These are phyloP conservation scores for Neonectria sp. DNA, from an alignment of 2,329 filamentous ascomycete genomes.

Conservation along the genomic window DNA sequence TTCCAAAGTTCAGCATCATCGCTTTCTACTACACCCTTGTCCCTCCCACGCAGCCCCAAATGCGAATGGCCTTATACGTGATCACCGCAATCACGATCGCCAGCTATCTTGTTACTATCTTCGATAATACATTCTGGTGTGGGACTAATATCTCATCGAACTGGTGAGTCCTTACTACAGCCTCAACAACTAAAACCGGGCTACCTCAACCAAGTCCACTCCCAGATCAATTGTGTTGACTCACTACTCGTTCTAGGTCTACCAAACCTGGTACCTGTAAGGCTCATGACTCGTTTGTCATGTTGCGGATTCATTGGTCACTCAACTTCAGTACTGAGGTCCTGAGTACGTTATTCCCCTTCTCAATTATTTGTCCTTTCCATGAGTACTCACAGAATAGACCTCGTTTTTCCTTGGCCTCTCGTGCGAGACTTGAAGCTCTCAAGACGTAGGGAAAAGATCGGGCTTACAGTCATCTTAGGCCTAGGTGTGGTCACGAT, in stretches of 20 bases:
- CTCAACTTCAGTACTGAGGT: conserved; percentile 43
- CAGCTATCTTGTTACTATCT: conserved; percentile 34
- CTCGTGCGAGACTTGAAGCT: conserved; percentile 37
- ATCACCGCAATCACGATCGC: conserved; percentile 30
- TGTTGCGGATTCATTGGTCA: conserved; percentile 43
- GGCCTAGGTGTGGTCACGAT: conserved; percentile 40
- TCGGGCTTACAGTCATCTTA: conserved; percentile 38
- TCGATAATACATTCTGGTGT: conserved; percentile 44
- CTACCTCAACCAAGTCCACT: neutral
- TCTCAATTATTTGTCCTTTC: no score
- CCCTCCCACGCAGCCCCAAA: conserved; percentile 32
- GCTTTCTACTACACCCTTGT: conserved; percentile 44
- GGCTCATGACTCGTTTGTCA: conserved; percentile 35
- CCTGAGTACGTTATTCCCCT: conserved; percentile 32
- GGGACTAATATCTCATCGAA: conserved; percentile 40
- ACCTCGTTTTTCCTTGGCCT: conserved; percentile 42
- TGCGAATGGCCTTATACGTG: conserved; percentile 35
- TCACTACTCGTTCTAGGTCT: conserved; percentile 2
- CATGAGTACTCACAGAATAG: conserved; percentile 9
- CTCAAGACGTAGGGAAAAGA: conserved; percentile 35
- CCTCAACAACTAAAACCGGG: neutral
- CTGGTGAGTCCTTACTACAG: conserved; percentile 30
- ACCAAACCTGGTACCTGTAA: conserved; percentile 23
- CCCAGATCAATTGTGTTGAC: neutral
- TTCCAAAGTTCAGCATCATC: conserved; percentile 44